Conservation (phyloP, 2,329 filamentous ascomycete species). For the Laburnicola sp. region DNA sequence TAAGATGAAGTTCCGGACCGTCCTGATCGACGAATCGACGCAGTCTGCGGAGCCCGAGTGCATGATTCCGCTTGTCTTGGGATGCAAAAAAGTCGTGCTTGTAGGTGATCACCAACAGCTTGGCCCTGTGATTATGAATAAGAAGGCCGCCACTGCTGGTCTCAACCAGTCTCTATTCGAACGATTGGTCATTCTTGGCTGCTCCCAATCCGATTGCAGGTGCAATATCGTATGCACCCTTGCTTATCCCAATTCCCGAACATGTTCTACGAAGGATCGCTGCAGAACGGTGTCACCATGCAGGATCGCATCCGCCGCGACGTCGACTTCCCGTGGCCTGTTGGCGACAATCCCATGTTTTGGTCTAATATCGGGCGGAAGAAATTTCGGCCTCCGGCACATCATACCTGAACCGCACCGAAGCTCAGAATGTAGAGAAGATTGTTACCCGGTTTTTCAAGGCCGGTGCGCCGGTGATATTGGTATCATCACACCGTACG, state of each 20-base stretch:
- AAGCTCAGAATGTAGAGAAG: slow-evolving; percentile 97
- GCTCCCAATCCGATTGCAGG: slow-evolving; percentile 91
- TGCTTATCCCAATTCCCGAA: slow-evolving; percentile 97
- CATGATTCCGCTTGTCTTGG: slow-evolving; percentile 95
- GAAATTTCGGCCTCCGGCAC: slow-evolving; percentile 98
- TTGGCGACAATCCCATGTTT: slow-evolving; percentile 94
- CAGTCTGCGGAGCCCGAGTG: slow-evolving; percentile 98
- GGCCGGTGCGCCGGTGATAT: slow-evolving; percentile 92
- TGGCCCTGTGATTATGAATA: slow-evolving; percentile 99
- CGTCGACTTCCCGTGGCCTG: slow-evolving; percentile 97
- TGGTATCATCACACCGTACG: slow-evolving; percentile 97
- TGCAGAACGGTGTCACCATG: slow-evolving; percentile 94
- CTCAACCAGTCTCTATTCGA: slow-evolving; percentile 99
- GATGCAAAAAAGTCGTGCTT: slow-evolving; percentile 98
- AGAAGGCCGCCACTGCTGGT: slow-evolving; percentile 97
- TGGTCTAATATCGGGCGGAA: slow-evolving; percentile 98
- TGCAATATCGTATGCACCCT: slow-evolving; percentile 99
- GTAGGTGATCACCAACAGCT: slow-evolving; percentile 98
- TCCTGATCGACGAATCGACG: slow-evolving; percentile 96
- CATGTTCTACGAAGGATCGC: slow-evolving; percentile 98
- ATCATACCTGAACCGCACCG: slow-evolving; percentile 95
- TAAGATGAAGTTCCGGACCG: slow-evolving; percentile 98
- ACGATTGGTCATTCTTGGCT: slow-evolving; percentile 87
- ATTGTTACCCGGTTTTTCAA: slow-evolving; percentile 99
- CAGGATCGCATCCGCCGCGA: slow-evolving; percentile 86